phyloP scores from a whole-genome alignment of 768 basidiomycete species.

The Daedaleopsis sinensis region DNA sequence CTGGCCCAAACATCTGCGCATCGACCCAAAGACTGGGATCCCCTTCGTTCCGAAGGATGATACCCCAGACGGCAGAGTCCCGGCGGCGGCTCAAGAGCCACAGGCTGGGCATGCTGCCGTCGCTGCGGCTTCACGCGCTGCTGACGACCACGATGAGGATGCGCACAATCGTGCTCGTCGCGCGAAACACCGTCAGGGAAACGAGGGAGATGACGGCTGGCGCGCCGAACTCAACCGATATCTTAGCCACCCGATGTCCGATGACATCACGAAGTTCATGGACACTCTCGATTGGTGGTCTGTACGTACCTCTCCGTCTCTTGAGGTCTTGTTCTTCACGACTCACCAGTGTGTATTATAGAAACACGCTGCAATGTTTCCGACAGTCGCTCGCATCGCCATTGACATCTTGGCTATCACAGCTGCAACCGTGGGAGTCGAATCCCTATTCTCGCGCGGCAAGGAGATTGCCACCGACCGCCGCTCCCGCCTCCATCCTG shows the following conservation, averaged over 20 bases:
- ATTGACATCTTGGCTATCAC: slow-evolving; percentile 12
- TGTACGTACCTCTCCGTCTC: too few species aligned
- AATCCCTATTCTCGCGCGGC: slow-evolving; percentile 20
- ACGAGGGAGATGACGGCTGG: slow-evolving; percentile 24
- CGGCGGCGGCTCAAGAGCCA: too few species aligned
- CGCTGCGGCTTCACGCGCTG: too few species aligned
- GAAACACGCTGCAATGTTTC: slow-evolving; percentile 1
- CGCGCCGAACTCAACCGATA: slow-evolving; percentile 14
- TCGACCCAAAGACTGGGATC: background rate
- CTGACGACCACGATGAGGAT: background rate
- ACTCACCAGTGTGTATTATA: too few species aligned
- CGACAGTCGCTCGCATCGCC: slow-evolving; percentile 13
- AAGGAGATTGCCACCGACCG: slow-evolving; percentile 6
- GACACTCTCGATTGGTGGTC: slow-evolving; percentile 24
- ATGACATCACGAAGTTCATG: slow-evolving; percentile 17
- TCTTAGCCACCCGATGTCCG: slow-evolving; percentile 12
- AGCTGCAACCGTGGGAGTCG: slow-evolving; percentile 17
- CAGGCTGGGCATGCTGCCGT: too few species aligned
- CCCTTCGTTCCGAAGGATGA: background rate
- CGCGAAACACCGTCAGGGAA: background rate
- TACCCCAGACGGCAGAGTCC: background rate
- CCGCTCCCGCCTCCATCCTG: background rate
- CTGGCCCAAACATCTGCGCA: background rate
- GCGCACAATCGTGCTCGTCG: background rate
- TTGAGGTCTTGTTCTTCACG: too few species aligned